These are phyloP conservation scores for Calamus simplicifolius DNA, from an alignment of 176 grass and related monocot genomes.

Conservation along the genomic window DNA sequence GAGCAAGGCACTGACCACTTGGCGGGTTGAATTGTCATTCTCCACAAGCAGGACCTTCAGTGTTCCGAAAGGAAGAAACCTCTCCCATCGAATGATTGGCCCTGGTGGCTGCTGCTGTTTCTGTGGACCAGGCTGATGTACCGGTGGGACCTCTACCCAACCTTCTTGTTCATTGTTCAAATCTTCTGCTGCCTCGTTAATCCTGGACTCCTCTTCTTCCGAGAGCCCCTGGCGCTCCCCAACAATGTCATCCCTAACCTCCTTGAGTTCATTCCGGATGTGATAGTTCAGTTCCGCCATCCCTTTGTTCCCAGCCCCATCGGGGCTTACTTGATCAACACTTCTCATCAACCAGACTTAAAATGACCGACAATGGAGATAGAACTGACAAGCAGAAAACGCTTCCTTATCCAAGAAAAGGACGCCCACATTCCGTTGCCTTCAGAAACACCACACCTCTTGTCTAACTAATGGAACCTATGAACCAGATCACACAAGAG, in stretches of 20 bases:
- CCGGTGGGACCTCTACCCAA: background rate
- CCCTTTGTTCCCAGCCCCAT: conserved; percentile 20
- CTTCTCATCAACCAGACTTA: conserved; percentile 59
- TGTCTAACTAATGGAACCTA: conserved; percentile 29
- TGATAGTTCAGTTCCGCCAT: conserved; percentile 4
- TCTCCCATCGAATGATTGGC: conserved; percentile 53
- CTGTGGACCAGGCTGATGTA: conserved; percentile 22
- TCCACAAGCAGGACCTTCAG: conserved; percentile 71
- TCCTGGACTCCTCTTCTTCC: conserved; percentile 29
- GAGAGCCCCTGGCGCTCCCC: conserved; percentile 29
- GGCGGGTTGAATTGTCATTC: conserved; percentile 78
- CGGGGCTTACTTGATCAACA: conserved; percentile 22
- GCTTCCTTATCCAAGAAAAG: conserved; percentile 8
- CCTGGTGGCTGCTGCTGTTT: conserved; percentile 35
- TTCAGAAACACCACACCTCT: conserved; percentile 28
- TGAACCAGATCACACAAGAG: conserved; percentile 11
- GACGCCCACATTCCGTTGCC: conserved; percentile 25
- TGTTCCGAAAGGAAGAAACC: conserved; percentile 66
- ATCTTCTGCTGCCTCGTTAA: conserved; percentile 23
- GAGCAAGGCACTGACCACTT: conserved; percentile 73
- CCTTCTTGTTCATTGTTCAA: conserved; percentile 8
- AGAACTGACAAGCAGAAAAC: conserved; percentile 9
- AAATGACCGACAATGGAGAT: conserved; percentile 10
- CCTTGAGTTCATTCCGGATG: background rate
- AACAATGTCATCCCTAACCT: conserved; percentile 9